Evolutionary conservation across 352 stramenopile genomes (phyloP).

Genomic region (Thraustochytrium striatum): DNA sequence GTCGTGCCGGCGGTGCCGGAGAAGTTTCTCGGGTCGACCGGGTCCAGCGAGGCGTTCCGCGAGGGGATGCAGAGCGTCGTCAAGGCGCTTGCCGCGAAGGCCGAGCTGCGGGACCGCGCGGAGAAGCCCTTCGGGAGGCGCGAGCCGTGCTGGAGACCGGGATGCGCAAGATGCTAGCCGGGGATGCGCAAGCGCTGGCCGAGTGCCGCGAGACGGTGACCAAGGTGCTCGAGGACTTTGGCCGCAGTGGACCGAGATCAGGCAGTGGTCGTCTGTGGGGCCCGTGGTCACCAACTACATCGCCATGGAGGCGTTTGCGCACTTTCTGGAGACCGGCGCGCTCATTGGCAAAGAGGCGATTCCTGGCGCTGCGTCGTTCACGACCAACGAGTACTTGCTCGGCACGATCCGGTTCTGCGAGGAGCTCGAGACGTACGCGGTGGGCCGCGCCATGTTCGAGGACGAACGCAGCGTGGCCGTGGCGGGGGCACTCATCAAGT

Average conservation of each 20-base stretch:
- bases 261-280: neutral
- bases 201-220: neutral
- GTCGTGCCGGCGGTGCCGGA: neutral
- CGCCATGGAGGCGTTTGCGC: neutral
- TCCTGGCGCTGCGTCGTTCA: neutral
- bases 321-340: neutral
- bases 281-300: conserved; percentile 1
- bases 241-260: neutral
- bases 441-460: neutral
- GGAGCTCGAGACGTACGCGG: conserved; percentile 22
- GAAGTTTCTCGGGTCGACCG: neutral
- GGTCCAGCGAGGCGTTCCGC: neutral
- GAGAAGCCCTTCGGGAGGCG: neutral
- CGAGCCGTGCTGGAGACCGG: neutral
- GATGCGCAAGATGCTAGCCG: neutral
- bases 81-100: neutral
- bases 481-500: neutral
- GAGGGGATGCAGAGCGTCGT: neutral
- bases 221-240: neutral
- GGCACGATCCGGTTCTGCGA: conserved; percentile 23
- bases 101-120: neutral
- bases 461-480: conserved; percentile 50
- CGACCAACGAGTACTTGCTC: conserved; percentile 19
- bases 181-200: neutral
- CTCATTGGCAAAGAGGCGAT: neutral